These are phyloP conservation scores for Boeremia lycopersici DNA, from an alignment of 2,329 filamentous ascomycete genomes.

Conservation along the genomic window DNA sequence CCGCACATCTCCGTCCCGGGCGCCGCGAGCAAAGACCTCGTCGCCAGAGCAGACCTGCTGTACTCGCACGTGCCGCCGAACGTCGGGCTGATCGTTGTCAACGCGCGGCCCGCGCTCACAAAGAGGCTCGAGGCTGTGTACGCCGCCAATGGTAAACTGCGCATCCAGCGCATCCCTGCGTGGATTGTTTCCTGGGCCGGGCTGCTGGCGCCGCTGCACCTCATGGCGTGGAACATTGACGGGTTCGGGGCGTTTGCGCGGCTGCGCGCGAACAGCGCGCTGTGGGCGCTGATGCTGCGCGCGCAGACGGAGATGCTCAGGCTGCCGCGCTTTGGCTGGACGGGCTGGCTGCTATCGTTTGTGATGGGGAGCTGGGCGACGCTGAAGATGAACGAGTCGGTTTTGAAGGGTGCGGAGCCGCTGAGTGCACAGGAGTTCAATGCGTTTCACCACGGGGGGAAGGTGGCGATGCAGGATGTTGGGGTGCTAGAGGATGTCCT, in stretches of 20 bases:
- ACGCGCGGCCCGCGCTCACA: constrained; percentile 10
- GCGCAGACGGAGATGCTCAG: constrained; percentile 25
- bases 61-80: constrained; percentile 4
- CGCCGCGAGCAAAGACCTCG: constrained; percentile 8
- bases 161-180: constrained; percentile 7
- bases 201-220: constrained; percentile 17
- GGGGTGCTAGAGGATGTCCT: constrained; percentile 18
- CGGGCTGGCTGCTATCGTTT: constrained; percentile 24
- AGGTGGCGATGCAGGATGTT: constrained; percentile 28
- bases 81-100: constrained; percentile 15
- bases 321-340: constrained; percentile 26
- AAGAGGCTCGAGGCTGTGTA: constrained; percentile 18
- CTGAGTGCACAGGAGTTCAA: constrained; percentile 24
- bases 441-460: constrained; percentile 28
- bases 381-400: constrained; percentile 5
- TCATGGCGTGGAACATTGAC: constrained; percentile 21
- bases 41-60: constrained; percentile 21
- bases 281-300: constrained; percentile 23
- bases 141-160: constrained; percentile 9
- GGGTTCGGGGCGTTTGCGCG: constrained; percentile 18
- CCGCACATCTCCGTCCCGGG: constrained; percentile 17
- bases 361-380: constrained; percentile 23
- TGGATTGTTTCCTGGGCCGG: constrained; percentile 1
- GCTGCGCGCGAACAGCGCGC: constrained; percentile 13
- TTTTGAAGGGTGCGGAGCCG: constrained; percentile 12